These are phyloP conservation scores for Blastobotrys attinorum DNA, from an alignment of 805 yeast species.

Conservation along the genomic window DNA sequence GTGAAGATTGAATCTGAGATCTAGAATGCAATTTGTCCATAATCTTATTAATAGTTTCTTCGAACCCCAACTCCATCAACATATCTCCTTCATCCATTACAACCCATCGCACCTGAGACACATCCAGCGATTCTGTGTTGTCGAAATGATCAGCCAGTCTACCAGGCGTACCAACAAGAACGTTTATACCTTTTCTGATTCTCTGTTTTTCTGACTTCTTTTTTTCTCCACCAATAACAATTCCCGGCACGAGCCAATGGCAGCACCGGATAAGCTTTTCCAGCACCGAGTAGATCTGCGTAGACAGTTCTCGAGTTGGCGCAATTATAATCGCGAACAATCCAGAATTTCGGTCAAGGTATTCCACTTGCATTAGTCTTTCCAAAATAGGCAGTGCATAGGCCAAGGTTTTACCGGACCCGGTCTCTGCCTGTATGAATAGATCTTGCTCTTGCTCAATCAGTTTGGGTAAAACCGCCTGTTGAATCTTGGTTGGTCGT, in stretches of 20 bases:
- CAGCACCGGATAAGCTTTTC: slow-evolving; percentile 61
- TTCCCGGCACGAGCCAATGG: slow-evolving; percentile 88
- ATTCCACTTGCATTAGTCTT: slow-evolving; percentile 50
- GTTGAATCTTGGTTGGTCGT: slow-evolving; percentile 80
- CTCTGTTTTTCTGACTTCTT: slow-evolving; percentile 95
- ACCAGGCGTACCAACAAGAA: slow-evolving; percentile 97
- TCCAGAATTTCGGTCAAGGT: slow-evolving; percentile 58
- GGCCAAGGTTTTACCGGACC: slow-evolving; percentile 94
- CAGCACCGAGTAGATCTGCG: slow-evolving; percentile 77
- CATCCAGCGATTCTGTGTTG: slow-evolving; percentile 68
- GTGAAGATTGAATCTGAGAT: slow-evolving; percentile 34
- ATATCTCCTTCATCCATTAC: slow-evolving; percentile 96
- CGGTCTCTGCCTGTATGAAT: slow-evolving; percentile 94
- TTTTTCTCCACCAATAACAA: slow-evolving; percentile 97
- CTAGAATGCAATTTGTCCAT: slow-evolving; percentile 47
- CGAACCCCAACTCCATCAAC: slow-evolving; percentile 92
- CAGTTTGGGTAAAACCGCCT: slow-evolving; percentile 63
- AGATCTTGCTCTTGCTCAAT: slow-evolving; percentile 48
- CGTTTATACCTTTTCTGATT: slow-evolving; percentile 88
- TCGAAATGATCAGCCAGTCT: slow-evolving; percentile 90
- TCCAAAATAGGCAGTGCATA: slow-evolving; percentile 78
- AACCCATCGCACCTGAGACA: slow-evolving; percentile 74
- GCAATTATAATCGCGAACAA: slow-evolving; percentile 81
- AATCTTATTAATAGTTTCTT: slow-evolving; percentile 80
- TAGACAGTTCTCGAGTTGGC: slow-evolving; percentile 93